phyloP scores from a whole-genome alignment of 257 asterid species.

The Nicotiana undulata region DNA sequence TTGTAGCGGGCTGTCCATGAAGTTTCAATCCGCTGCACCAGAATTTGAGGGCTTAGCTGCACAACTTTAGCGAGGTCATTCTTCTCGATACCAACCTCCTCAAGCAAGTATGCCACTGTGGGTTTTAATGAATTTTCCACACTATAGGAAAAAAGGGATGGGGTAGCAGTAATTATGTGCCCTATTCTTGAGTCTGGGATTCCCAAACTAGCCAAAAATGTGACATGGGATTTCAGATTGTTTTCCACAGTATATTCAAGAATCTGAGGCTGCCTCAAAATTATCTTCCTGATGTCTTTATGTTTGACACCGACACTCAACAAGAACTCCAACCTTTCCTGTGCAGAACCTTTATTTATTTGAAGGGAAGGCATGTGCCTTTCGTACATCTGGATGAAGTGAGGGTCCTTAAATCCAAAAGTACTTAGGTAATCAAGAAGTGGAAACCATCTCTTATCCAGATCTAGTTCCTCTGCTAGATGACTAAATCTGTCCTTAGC shows the following conservation, averaged over 20 bases:
- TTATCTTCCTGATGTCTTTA: constrained; percentile 65
- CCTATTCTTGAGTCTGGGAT: constrained; percentile 87
- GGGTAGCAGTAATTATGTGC: constrained; percentile 72
- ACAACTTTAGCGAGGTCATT: constrained; percentile 75
- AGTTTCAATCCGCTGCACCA: constrained; percentile 84
- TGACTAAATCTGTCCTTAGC: constrained; percentile 37
- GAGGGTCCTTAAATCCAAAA: constrained; percentile 76
- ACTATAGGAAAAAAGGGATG: constrained; percentile 86
- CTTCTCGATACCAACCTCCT: constrained; percentile 78
- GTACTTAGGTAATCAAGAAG: constrained; percentile 78
- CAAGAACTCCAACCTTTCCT: constrained; percentile 71
- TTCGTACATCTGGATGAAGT: constrained; percentile 82
- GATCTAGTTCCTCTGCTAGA: constrained; percentile 65
- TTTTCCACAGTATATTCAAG: constrained; percentile 76
- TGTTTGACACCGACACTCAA: constrained; percentile 78
- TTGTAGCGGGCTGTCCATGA: constrained; percentile 71
- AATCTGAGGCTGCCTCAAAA: constrained; percentile 89
- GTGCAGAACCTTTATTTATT: constrained; percentile 69
- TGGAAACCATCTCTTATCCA: constrained; percentile 71
- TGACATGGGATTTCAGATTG: constrained; percentile 81
- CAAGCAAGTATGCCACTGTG: constrained; percentile 71
- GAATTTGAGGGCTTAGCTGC: constrained; percentile 94
- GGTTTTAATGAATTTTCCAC: constrained; percentile 86
- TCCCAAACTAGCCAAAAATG: constrained; percentile 62
- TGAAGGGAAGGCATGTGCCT: constrained; percentile 96